Conservation (phyloP, 139 green algal species). For the Microglena sp. region DNA sequence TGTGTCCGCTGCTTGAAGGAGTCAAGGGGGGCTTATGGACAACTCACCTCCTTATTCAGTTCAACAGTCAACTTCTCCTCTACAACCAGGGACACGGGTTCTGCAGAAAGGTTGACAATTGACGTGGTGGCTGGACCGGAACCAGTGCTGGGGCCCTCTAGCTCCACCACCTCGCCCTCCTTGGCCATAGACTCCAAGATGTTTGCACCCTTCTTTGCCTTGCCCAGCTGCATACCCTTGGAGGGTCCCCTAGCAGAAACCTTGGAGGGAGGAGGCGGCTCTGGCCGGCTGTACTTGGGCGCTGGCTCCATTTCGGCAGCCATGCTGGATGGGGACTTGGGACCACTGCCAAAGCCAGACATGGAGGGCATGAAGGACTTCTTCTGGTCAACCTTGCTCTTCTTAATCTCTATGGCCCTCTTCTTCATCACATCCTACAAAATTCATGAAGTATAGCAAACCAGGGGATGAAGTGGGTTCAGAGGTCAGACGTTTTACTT, state of each 20-base stretch:
- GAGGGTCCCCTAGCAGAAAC: slow-evolving; percentile 17
- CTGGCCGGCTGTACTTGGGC: neutral
- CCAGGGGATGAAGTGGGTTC: too few species aligned
- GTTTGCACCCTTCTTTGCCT: slow-evolving; percentile 66
- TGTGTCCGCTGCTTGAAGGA: too few species aligned
- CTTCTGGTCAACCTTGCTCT: slow-evolving; percentile 71
- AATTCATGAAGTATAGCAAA: too few species aligned
- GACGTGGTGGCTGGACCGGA: slow-evolving; percentile 13
- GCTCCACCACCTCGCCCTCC: slow-evolving; percentile 66
- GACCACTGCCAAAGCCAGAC: slow-evolving; percentile 19
- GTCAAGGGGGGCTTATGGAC: too few species aligned
- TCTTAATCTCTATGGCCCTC: slow-evolving; percentile 92
- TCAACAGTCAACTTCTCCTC: slow-evolving; percentile 77
- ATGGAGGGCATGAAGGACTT: slow-evolving; percentile 10
- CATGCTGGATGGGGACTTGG: neutral
- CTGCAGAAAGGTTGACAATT: slow-evolving; percentile 17
- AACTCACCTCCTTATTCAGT: slow-evolving; percentile 67
- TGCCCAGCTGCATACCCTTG: slow-evolving; percentile 81
- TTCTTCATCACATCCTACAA: slow-evolving; percentile 95
- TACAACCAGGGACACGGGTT: slow-evolving; percentile 50
- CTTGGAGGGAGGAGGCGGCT: neutral
- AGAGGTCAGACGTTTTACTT: too few species aligned
- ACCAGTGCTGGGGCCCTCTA: slow-evolving; percentile 23
- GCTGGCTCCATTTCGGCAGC: neutral
- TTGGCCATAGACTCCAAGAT: slow-evolving; percentile 74